Percentiles rank a stretch among this genome's conserved stretches.
Conservation (phyloP, 1,139 yeast genomes). For the Lodderomyces metapsilosis region DNA sequence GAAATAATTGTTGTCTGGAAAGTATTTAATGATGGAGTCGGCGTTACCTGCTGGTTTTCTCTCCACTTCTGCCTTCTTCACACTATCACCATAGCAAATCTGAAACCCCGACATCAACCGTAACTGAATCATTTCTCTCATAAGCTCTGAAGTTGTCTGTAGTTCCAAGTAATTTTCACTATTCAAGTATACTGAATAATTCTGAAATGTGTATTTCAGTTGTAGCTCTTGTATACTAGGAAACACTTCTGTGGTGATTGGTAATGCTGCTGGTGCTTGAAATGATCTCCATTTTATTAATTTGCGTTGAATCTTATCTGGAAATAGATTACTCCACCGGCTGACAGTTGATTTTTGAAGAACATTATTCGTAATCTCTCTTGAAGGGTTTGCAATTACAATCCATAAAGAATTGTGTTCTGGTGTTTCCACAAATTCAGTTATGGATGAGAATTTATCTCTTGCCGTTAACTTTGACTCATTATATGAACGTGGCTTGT, state of each 20-base stretch:
- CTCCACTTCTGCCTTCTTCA: conserved; percentile 62
- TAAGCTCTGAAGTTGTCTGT: conserved; percentile 57
- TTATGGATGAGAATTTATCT: background rate
- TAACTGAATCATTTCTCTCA: conserved; percentile 85
- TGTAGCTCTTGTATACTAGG: conserved; percentile 70
- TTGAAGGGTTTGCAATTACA: conserved; percentile 67
- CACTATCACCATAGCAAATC: conserved; percentile 71
- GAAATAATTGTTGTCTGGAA: conserved; percentile 38
- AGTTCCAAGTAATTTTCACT: conserved; percentile 51
- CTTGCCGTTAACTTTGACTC: background rate
- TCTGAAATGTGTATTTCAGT: conserved; percentile 58
- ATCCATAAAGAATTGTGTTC: conserved; percentile 54
- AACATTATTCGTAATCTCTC: conserved; percentile 48
- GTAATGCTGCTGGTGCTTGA: conserved; percentile 90
- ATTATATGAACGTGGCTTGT: background rate
- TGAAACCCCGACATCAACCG: conserved; percentile 88
- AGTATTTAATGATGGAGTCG: conserved; percentile 43
- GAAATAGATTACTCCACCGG: conserved; percentile 89
- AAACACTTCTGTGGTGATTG: conserved; percentile 73
- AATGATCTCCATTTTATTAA: conserved; percentile 89
- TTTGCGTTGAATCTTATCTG: conserved; percentile 61
- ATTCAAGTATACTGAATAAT: conserved; percentile 62
- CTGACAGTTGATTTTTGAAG: conserved; percentile 38
- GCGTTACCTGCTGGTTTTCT: conserved; percentile 58
- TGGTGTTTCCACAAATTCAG: conserved; percentile 10